Base-by-base conservation (phyloP, 2,329 filamentous ascomycete species). In the Aspergillus texensis region DNA sequence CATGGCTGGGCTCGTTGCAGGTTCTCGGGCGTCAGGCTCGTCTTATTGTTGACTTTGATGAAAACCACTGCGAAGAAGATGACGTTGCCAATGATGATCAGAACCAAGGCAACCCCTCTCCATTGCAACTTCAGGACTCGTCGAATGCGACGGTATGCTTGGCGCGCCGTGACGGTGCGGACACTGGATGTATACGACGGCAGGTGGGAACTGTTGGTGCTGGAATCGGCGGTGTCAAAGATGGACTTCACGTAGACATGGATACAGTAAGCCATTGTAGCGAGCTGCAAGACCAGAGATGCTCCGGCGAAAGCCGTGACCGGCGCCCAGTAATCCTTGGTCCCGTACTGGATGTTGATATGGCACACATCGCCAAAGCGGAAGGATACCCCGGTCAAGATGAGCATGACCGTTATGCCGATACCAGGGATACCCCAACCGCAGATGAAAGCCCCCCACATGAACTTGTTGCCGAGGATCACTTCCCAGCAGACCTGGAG, bases 401-500 rank as follows among this genome's bases (percentile, higher is more conserved):
- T 85, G 67, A 98, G 86, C 57, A 91, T 92, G 48, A 94, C 78
- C 3, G 89, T 84, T 67, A 96, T 86, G 41, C 92, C 91, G 24
- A 93, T 79, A 28, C 89, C 84, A 2, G 94, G 93, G 53, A 98
- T 85, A 21, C 91, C 91, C 91, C 94, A 97, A 65, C 95, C 95
- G 10, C 89, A 81, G 19, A 86, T 84, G 72, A 97, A 89, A 3
- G 94, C 89, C 68, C 87, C 86, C 83, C 92, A 93, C 88, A 97
- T 97, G 79, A 97, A 98, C 71, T 86, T 91, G 52, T 89, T 87
- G 45, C 95, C 95, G 4, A 96, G 91, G 9, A 94, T 88, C 39
- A 96, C 85, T 77, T 98, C 93, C 95, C 95, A 99, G 82, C 94
- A 97, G 68, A 99, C 97, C 78, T 98, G 95, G 30, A 99, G 88